Evolutionary conservation across 179 eudicot species (phyloP).

Genomic region (Beta corolliflora): DNA sequence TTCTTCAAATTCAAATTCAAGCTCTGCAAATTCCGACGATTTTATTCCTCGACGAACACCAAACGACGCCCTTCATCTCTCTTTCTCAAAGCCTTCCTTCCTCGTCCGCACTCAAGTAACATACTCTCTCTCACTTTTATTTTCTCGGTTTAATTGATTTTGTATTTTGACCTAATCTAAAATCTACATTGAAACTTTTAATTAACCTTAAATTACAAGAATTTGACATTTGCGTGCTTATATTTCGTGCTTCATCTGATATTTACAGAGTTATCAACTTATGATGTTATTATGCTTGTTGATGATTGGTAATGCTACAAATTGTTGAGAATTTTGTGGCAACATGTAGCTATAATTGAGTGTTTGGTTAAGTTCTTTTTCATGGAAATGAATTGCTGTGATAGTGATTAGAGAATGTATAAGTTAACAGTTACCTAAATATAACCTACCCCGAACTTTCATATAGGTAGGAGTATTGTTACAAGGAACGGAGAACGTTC

Average conservation of each 20-base stretch:
- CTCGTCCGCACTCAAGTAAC: conserved; percentile 60
- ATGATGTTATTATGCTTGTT: neutral
- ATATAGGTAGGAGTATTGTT: no score
- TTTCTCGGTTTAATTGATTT: conserved; percentile 2
- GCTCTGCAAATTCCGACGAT: conserved; percentile 26
- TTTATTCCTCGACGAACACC: conserved; percentile 33
- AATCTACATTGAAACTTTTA: conserved; percentile 15
- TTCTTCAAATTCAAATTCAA: conserved; percentile 19
- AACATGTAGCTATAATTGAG: no score
- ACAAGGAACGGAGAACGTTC: no score
- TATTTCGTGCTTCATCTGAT: neutral
- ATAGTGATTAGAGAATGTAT: no score
- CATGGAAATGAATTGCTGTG: no score
- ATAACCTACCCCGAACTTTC: no score
- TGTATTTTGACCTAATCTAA: neutral
- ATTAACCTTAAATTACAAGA: neutral
- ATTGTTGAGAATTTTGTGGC: neutral
- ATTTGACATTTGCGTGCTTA: neutral
- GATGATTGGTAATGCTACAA: neutral
- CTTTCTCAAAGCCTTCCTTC: conserved; percentile 55
- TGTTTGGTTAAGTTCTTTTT: no score
- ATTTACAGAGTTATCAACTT: neutral
- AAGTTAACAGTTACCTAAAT: no score
- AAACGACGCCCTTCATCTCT: conserved; percentile 34
- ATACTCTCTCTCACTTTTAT: neutral